A percentile compares a stretch with the other conserved stretches of the same genome.
Conservation (phyloP, 352 stramenopile species). For the Phytophthora brassicae region DNA sequence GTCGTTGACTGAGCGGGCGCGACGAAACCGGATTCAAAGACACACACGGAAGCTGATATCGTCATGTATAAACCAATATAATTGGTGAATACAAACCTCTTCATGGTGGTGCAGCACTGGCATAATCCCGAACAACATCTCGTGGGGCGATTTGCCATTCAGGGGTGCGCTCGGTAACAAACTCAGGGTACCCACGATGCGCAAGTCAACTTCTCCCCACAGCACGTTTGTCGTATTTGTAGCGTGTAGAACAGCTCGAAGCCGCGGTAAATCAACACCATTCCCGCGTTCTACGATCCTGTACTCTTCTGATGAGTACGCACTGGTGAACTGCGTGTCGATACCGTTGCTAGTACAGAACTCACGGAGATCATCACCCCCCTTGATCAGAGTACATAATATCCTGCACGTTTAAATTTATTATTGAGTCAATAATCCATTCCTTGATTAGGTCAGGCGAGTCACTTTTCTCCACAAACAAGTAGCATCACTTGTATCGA, state of each 20-base stretch:
- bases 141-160: conserved; percentile 9
- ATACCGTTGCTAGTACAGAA: too few relatives aligned
- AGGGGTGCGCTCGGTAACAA: too few relatives aligned
- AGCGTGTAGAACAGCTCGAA: conserved; percentile 18
- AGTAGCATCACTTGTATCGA: conserved; percentile 22
- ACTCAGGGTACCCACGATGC: too few relatives aligned
- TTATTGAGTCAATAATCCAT: conserved; percentile 4
- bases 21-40: too few relatives aligned
- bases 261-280: not conserved
- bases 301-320: conserved; percentile 27
- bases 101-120: conserved; percentile 14
- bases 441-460: not conserved
- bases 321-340: conserved; percentile 5
- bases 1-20: too few relatives aligned
- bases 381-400: conserved; percentile 12
- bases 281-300: conserved; percentile 17
- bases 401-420: not conserved
- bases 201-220: too few relatives aligned
- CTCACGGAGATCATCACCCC: too few relatives aligned
- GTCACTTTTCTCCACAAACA: conserved; percentile 4
- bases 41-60: too few relatives aligned
- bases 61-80: too few relatives aligned
- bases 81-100: too few relatives aligned
- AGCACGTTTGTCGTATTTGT: conserved; percentile 9
- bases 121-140: conserved; percentile 2